Base-by-base conservation (phyloP, 1,284 basidiomycete species). In the Moesziomyces sp. region DNA sequence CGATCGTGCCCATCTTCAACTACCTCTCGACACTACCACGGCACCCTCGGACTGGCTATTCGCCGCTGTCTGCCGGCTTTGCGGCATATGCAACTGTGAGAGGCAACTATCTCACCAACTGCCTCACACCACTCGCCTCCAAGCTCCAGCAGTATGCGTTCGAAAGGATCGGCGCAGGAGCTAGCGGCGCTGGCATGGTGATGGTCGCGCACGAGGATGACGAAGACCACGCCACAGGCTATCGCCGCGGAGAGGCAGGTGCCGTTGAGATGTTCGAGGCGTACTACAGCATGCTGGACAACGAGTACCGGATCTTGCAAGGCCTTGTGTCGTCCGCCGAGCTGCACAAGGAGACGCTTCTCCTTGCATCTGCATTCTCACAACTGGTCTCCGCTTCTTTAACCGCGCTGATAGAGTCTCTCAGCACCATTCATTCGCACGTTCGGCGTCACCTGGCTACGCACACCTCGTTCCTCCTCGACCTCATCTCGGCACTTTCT, bases 401-500 rank as follows among this genome's bases (percentile, higher is more conserved):
- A 4, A 26, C 40, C 5, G 46, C 46, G 10, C 55, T 81, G 24
- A 58, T 67, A 46, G 59, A 69, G 16, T 50, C 67, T 43, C 58
- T 81, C 18, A 42, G 68, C 21, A 56, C 70, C 1, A 56, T 81
- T 8, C 68, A 76, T 23, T 76, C 59, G 40, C 80, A 69, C 40
- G 66, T 73, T 26, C 73, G 69, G 33, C 67, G 66, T 33, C 73
- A 74, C 45, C 49, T 66, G 47, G 74, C 47, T 10, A 77, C 67
- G 45, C 80, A 83, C 23, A 81, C 75, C 16, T 69, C 81, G 19
- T 74, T 83, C 48, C 55, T 74, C 28, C 54, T 79, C n/a, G 77
- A 76, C 46, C 58, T 76, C 40, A 64, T 78, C 18, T 65, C 67
- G 6, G 63, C 66, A 3, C 42, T 70, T 19, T 71, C 70, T 3